Evolutionary conservation across 1,139 yeast genomes (phyloP).

Genomic region (Blastobotrys serpentis): DNA sequence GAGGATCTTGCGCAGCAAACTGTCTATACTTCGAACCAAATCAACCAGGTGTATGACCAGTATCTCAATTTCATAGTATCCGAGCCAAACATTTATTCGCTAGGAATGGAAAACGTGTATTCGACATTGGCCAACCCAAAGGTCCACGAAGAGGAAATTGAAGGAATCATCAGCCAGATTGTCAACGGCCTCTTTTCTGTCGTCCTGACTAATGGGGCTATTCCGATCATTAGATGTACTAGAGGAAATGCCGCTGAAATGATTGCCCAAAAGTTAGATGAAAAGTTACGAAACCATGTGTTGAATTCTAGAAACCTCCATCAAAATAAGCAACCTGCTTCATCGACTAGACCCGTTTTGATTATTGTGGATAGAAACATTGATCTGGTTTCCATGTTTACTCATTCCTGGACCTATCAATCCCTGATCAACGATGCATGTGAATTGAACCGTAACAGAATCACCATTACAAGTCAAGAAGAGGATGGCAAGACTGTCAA

Average conservation of each 20-base stretch:
- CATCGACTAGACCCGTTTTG: conserved; percentile 62
- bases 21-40: conserved; percentile 61
- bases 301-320: conserved; percentile 54
- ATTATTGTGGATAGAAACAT: conserved; percentile 82
- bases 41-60: conserved; percentile 90
- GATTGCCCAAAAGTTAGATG: conserved; percentile 83
- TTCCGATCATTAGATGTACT: conserved; percentile 90
- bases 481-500: conserved; percentile 42
- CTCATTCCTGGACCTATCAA: conserved; percentile 97
- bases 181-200: conserved; percentile 80
- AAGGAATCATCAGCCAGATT: conserved; percentile 61
- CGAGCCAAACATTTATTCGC: conserved; percentile 84
- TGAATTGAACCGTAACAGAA: conserved; percentile 72
- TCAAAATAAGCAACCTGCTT: conserved; percentile 12
- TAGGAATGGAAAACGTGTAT: conserved; percentile 68
- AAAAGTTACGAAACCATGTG: conserved; percentile 77
- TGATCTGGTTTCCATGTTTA: conserved; percentile 89
- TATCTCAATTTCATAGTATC: conserved; percentile 88
- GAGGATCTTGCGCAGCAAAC: conserved; percentile 89
- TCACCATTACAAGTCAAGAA: conserved; percentile 52
- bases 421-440: conserved; percentile 94
- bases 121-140: conserved; percentile 66
- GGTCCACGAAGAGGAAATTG: conserved; percentile 74
- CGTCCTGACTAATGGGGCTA: conserved; percentile 69
- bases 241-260: conserved; percentile 94